phyloP scores from a whole-genome alignment of 2,329 filamentous ascomycete genomes.

The Nemania sp. region DNA sequence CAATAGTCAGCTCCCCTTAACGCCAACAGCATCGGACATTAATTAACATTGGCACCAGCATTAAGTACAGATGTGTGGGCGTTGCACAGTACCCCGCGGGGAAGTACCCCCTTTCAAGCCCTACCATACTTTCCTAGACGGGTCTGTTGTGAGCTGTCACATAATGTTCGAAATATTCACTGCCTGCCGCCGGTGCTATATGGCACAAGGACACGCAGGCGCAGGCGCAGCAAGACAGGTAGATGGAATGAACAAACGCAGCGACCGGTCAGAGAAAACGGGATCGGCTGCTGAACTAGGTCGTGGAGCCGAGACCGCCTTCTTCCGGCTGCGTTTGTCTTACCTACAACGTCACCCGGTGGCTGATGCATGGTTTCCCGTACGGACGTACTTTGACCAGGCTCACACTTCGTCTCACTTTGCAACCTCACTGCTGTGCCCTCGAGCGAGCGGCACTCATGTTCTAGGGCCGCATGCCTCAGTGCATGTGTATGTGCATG shows the following conservation, averaged over 20 bases:
- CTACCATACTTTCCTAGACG: neutral
- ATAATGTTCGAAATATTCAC: constrained; percentile 8
- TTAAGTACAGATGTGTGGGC: constrained; percentile 14
- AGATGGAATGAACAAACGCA: neutral
- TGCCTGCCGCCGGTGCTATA: neutral
- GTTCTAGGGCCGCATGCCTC: constrained; percentile 15
- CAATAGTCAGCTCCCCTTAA: constrained; percentile 5
- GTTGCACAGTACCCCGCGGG: constrained; percentile 27
- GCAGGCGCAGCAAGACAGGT: neutral
- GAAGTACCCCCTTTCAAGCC: constrained; percentile 15
- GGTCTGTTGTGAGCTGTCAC: constrained; percentile 28
- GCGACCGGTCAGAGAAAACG: constrained; percentile 26
- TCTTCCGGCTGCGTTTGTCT: neutral
- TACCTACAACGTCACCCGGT: neutral
- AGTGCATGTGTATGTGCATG: constrained; percentile 2
- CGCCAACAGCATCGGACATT: neutral
- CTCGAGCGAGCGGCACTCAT: constrained; percentile 1
- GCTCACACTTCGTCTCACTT: constrained; percentile 16
- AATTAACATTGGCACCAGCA: constrained; percentile 6
- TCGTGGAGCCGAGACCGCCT: constrained; percentile 22
- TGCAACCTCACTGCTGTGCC: constrained; percentile 17
- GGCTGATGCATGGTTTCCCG: constrained; percentile 18
- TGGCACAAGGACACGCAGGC: constrained; percentile 1
- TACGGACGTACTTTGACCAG: constrained; percentile 22
- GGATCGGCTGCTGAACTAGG: constrained; percentile 20